Evolutionary conservation across 805 yeast genomes (phyloP).

Genomic region (Kodamaea fukazawae): DNA sequence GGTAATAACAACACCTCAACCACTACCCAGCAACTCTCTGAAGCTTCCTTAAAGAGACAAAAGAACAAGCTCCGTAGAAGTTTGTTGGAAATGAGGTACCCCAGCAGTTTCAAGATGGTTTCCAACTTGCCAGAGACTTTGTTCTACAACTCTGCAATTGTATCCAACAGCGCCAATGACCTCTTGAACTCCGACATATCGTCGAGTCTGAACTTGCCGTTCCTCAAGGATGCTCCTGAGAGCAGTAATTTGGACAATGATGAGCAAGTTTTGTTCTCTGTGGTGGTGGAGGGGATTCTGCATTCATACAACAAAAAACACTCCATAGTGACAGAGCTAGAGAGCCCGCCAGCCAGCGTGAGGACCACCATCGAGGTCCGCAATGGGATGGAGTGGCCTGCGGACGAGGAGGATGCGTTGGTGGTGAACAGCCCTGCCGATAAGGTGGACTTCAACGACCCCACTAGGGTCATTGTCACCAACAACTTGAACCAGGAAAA

Average conservation of each 20-base stretch:
- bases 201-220: neutral
- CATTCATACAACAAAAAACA: slow-evolving; percentile 16
- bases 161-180: slow-evolving; percentile 29
- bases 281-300: slow-evolving; percentile 31
- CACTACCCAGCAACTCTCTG: slow-evolving; percentile 21
- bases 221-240: no score
- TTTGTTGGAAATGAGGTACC: slow-evolving; percentile 33
- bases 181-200: slow-evolving; percentile 27
- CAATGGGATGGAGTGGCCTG: slow-evolving; percentile 42
- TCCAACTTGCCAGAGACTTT: slow-evolving; percentile 35
- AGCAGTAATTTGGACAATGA: slow-evolving; percentile 27
- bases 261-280: slow-evolving; percentile 38
- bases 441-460: slow-evolving; percentile 44
- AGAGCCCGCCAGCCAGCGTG: slow-evolving; percentile 1
- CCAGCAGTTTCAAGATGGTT: slow-evolving; percentile 33
- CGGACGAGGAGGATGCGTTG: slow-evolving; percentile 33
- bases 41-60: slow-evolving; percentile 31
- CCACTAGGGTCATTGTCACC: slow-evolving; percentile 42
- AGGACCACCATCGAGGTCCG: slow-evolving; percentile 39
- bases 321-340: slow-evolving; percentile 2
- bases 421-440: slow-evolving; percentile 27
- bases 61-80: slow-evolving; percentile 29
- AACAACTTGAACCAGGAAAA: slow-evolving; percentile 34
- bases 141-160: slow-evolving; percentile 31
- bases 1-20: slow-evolving; percentile 19